Evolutionary conservation across 805 yeast genomes (phyloP), one percentile per base, ranked within the genome.

Genomic region (Nakazawaea wickerhamii): DNA sequence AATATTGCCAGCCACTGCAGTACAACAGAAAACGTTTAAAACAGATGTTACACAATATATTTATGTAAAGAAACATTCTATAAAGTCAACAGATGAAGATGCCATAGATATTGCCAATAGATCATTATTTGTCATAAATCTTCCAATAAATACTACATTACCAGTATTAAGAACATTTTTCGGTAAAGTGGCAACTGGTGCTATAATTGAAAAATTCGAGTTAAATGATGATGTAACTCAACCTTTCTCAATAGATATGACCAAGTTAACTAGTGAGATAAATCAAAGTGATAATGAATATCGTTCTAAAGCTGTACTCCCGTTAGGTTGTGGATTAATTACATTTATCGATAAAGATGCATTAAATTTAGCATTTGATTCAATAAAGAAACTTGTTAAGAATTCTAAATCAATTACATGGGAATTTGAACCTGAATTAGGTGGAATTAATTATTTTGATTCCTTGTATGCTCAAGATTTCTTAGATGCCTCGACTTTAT

Each of bases 341-440:
- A 77, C 79, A 22, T 80, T 88, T 55, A 74, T 89, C 5, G 97
- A 88, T 60, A 78, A 78, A 53, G 60, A 81, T 3, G 74, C 86
- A 25, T 65, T 80, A 46, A 70, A 75, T 54, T 63, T 87, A 51
- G 88, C 95, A 1, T 63, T 84, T 36, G 60, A 66, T 28, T 75
- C 81, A 48, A 73, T 89, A 47, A 77, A 77, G 55, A 77, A 79
- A 53, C 54, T 74, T 7, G 57, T 68, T 4, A 41, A 51, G 18
- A 40, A 25, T 18, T 34, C 38, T n/a, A 36, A 41, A 17, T n/a
- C 13, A 10, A 14, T 41, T 15, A 45, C 51, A 10, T 60, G 64
- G 67, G 68, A 47, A 48, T 73, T 53, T 61, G 55, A 47, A 60
- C 23, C 36, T 20, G 15, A 38, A 0, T 40, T 36, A 13, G 38